These are phyloP conservation scores for Irpex sp. DNA, from an alignment of 1,284 basidiomycete species.

Conservation along the genomic window DNA sequence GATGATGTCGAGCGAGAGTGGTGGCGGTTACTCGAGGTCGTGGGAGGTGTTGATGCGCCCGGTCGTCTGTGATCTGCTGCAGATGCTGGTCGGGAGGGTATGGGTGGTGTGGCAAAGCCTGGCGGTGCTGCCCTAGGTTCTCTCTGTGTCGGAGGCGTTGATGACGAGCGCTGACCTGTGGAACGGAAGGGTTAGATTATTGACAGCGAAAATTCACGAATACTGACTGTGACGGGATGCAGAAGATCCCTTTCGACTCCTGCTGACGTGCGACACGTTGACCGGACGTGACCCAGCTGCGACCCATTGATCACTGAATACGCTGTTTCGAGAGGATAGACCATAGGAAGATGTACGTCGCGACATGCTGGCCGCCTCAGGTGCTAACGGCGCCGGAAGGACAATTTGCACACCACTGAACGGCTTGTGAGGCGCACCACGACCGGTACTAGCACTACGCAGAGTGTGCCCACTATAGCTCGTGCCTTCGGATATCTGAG, in stretches of 20 bases:
- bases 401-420: slow-evolving; percentile 55
- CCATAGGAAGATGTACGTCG: slow-evolving; percentile 25
- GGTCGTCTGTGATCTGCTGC: neutral
- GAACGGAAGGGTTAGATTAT: neutral
- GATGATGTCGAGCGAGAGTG: slow-evolving; percentile 1
- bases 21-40: neutral
- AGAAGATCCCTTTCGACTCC: neutral
- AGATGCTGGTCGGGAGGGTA: neutral
- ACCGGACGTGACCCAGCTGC: slow-evolving; percentile 9
- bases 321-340: slow-evolving; percentile 16
- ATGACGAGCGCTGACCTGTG: neutral
- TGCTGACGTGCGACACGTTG: neutral
- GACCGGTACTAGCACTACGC: slow-evolving; percentile 15
- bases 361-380: slow-evolving; percentile 18
- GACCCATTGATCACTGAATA: slow-evolving; percentile 26
- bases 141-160: neutral
- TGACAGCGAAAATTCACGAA: neutral
- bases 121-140: neutral
- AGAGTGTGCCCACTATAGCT: slow-evolving; percentile 26
- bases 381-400: slow-evolving; percentile 49
- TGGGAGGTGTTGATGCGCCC: neutral
- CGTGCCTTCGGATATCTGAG: slow-evolving; percentile 32
- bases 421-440: slow-evolving; percentile 24
- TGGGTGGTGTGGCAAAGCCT: neutral
- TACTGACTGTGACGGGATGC: neutral